Evolutionary conservation across 2,329 filamentous ascomycete genomes (phyloP), one percentile per base, ranked within the genome.

Genomic region (Alternaria tenuissima): DNA sequence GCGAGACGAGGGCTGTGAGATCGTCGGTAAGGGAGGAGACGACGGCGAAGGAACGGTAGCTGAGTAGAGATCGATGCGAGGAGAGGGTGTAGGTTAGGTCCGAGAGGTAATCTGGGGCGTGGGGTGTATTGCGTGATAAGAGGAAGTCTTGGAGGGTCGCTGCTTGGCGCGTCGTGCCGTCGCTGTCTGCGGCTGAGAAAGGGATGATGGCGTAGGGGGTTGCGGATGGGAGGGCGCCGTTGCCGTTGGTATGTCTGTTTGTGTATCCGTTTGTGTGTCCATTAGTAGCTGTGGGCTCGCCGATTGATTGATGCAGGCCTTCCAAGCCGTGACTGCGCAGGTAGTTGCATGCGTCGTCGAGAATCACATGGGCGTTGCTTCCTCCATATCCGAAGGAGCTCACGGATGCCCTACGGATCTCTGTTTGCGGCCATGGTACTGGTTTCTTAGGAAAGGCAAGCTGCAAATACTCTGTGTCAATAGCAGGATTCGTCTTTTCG

Each of bases 51-150:
- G 48, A 58, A 1, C 41, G 39, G 59, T n/a, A 69, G 57, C 9
- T 67, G 51, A 56, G 72, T 5, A 46, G 11, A 2, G 58, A 38
- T 4, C 75, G 41, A 6, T 72, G 65, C 20, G 66, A 68, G 8
- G 69, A 62, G 38, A 76, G 74, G 0, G 73, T 74, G 1, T 63
- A 72, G 1, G 73, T 68, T 8, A 76, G 43, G 14, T 47, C 69
- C 30, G 46, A 43, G 22, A 55, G 34, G 34, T 24, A 52, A 4
- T 12, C 20, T 22, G 57, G n/a, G 6, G 24, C 18, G 16, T n/a
- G 3, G 1, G 16, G 4, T 5, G 20, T 9, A 4, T 20, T 8
- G 9, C 42, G 1, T 7, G 42, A 38, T 0, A 52, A 57, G 38
- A 57, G 39, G 20, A 61, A 57, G 8, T 20, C 42, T 7, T 52